Percentiles rank a stretch among this genome's conserved stretches.
These are phyloP conservation scores for Fusarium begoniae DNA, from an alignment of 2,329 filamentous ascomycete species.

Conservation along the genomic window DNA sequence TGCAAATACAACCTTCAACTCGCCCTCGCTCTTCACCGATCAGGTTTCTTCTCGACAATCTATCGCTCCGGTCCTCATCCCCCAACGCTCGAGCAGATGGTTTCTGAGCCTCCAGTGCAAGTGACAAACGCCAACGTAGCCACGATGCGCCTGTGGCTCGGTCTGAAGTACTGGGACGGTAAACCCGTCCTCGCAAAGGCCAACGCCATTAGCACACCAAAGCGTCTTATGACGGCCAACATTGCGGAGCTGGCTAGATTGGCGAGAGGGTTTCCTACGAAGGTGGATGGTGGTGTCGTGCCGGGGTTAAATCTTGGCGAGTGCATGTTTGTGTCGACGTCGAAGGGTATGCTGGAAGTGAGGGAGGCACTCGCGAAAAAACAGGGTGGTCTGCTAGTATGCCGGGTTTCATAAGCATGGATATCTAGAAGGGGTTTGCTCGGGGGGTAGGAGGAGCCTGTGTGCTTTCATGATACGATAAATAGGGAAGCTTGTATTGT, in stretches of 20 bases:
- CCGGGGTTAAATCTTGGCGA: slow-evolving; percentile 83
- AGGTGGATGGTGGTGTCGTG: slow-evolving; percentile 70
- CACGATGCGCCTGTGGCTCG: slow-evolving; percentile 82
- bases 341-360: slow-evolving; percentile 80
- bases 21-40: slow-evolving; percentile 79
- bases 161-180: slow-evolving; percentile 89
- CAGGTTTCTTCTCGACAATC: slow-evolving; percentile 83
- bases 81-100: slow-evolving; percentile 57
- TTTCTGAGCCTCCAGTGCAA: slow-evolving; percentile 59
- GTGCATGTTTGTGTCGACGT: slow-evolving; percentile 81
- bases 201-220: slow-evolving; percentile 76
- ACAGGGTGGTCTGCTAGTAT: slow-evolving; percentile 82
- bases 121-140: slow-evolving; percentile 78
- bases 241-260: slow-evolving; percentile 70
- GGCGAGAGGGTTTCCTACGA: slow-evolving; percentile 71
- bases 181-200: slow-evolving; percentile 79
- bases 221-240: slow-evolving; percentile 73
- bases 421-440: not conserved
- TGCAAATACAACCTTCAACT: slow-evolving; percentile 83
- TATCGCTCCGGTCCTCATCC: slow-evolving; percentile 72
- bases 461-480: slow-evolving; percentile 35
- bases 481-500: slow-evolving; percentile 40
- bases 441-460: slow-evolving; percentile 6
- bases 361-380: slow-evolving; percentile 84
- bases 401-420: slow-evolving; percentile 64